phyloP scores from a whole-genome alignment of 31 red algal species.

The Odonthalia washingtoniensis region DNA sequence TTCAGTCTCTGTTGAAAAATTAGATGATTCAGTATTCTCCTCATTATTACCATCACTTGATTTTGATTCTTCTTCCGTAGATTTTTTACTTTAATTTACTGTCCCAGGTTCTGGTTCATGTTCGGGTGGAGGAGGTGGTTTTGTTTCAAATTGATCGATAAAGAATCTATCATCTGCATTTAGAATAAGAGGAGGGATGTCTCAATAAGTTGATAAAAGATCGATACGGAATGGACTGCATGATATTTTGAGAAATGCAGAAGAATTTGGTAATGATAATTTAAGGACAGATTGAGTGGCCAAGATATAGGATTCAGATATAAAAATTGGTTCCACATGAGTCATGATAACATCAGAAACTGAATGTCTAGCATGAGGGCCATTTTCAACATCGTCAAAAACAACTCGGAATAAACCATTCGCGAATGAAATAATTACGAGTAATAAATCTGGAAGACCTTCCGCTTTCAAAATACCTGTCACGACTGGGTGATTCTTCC shows the following conservation, averaged over 20 bases:
- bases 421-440: conserved; percentile 44
- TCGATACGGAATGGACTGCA: conserved; percentile 46
- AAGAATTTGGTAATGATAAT: neutral
- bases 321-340: conserved; percentile 25
- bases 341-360: conserved; percentile 52
- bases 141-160: conserved; percentile 41
- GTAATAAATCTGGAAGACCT: conserved; percentile 33
- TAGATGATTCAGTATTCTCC: too few relatives aligned
- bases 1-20: neutral
- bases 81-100: too few relatives aligned
- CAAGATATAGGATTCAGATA: neutral
- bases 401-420: conserved; percentile 56
- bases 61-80: neutral
- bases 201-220: conserved; percentile 19
- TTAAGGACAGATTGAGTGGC: neutral
- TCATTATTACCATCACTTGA: neutral
- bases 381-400: conserved; percentile 31
- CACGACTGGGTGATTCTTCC: conserved; percentile 34
- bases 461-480: conserved; percentile 7
- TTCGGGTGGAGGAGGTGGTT: too few relatives aligned
- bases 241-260: conserved; percentile 21
- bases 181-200: conserved; percentile 29
- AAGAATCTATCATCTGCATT: conserved; percentile 49
- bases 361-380: conserved; percentile 9
- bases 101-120: too few relatives aligned